phyloP scores from a whole-genome alignment of 2,329 filamentous ascomycete genomes.

The Sphaerulina vaccinii region DNA sequence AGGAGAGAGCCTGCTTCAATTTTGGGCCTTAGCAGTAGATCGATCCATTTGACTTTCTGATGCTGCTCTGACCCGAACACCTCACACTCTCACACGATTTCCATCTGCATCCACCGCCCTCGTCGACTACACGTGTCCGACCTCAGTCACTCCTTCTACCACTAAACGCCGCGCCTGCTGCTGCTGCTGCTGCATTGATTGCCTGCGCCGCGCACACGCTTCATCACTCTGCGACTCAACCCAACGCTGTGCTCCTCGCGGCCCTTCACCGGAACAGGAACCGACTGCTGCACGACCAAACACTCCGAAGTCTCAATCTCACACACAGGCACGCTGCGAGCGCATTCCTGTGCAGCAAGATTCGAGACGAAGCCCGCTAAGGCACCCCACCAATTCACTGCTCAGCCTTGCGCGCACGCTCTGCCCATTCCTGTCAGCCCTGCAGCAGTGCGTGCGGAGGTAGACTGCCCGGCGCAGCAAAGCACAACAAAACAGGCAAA shows the following conservation, averaged over 20 bases:
- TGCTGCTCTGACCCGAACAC: neutral
- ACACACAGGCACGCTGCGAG: constrained; percentile 13
- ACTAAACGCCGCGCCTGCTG: neutral
- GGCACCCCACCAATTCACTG: constrained; percentile 12
- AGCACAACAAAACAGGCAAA: constrained; percentile 14
- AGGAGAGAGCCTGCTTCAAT: neutral
- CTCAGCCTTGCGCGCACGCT: constrained; percentile 18
- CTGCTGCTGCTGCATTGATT: constrained; percentile 2
- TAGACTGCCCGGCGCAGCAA: constrained; percentile 24
- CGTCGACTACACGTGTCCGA: neutral
- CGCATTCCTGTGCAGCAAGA: constrained; percentile 8
- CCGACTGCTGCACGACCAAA: neutral
- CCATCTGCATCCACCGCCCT: constrained; percentile 10
- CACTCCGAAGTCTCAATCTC: neutral
- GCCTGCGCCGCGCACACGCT: neutral
- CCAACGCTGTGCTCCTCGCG: neutral
- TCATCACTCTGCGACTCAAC: neutral
- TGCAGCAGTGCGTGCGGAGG: constrained; percentile 14
- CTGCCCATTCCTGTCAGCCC: constrained; percentile 18
- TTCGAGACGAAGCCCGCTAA: constrained; percentile 1
- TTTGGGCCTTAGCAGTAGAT: neutral
- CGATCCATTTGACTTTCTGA: neutral
- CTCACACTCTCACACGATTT: neutral
- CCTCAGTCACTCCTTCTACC: constrained; percentile 18
- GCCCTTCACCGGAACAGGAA: neutral